Base-by-base conservation (phyloP, 306 rosid species). In the Malus orientalis region DNA sequence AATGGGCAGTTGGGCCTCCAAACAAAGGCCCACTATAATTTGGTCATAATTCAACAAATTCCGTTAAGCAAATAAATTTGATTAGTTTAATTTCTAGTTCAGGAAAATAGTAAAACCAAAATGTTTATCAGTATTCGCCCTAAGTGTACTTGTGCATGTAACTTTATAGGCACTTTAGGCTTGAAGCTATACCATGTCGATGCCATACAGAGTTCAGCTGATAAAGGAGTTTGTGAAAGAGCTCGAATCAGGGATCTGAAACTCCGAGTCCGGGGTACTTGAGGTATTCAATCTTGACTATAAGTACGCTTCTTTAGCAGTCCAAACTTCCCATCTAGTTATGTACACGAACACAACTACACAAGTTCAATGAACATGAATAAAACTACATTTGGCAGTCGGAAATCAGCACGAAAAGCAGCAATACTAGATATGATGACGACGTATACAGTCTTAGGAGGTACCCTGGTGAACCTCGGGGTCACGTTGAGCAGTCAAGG, bases 181-280 rank as follows among this genome's bases (percentile, higher is more conserved):
- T 14, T 86, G 98, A 91, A 84, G 84, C 76, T 84, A 85, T 77
- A 82, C 99, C 57, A 88, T 96, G 33, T 92, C 99, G 81, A 96
- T 96, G 99, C 99, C 99, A 63, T 96, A 82, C 82, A 89, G 96
- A 87, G 93, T 96, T 76, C 98, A 95, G 83, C 84, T 78, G 69
- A 96, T 96, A 67, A 98, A 96, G 84, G 98, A 92, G 80, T 89
- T 96, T 81, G 91, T 89, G 66, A 82, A 92, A 71, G 90, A 96
- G 82, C 93, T 96, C 3, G 99, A 96, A 67, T 83, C 87, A 0
- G 99, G 99, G 98, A 96, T 70, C 71, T 92, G 30, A 96, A 96
- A 85, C 97, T 92, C 33, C 93, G 99, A 76, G 99, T 96, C 61
- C 88, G 98, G 27, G 32, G 99, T 96, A 29, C 93, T 96, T 13